Conservation (phyloP, 371 early-diverging fungal species). For the Mucor indicus region DNA sequence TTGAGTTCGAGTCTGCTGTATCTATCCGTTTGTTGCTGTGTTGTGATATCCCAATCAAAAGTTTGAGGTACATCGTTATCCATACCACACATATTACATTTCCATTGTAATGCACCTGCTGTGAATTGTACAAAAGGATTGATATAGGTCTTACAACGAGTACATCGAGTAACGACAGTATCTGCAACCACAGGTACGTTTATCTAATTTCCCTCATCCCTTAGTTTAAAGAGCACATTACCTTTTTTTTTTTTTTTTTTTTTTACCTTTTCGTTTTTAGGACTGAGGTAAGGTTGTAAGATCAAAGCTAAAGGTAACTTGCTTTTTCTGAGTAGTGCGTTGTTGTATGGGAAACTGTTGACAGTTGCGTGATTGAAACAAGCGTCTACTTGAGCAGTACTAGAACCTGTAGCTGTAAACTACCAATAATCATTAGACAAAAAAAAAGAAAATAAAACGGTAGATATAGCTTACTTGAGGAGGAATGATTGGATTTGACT, state of each 20-base stretch:
- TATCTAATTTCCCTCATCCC: slow-evolving; percentile 21
- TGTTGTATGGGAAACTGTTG: slow-evolving; percentile 68
- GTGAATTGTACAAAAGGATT: slow-evolving; percentile 84
- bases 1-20: slow-evolving; percentile 73
- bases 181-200: slow-evolving; percentile 71
- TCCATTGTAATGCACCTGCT: slow-evolving; percentile 78
- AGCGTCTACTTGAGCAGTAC: slow-evolving; percentile 42
- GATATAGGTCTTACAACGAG: slow-evolving; percentile 83
- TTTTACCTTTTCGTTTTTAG: slow-evolving; percentile 31
- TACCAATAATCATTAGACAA: slow-evolving; percentile 13
- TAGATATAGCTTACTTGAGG: slow-evolving; percentile 31
- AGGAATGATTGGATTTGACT: slow-evolving; percentile 36
- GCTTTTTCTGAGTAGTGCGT: slow-evolving; percentile 61
- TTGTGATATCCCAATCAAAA: slow-evolving; percentile 76
- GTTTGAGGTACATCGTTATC: slow-evolving; percentile 78
- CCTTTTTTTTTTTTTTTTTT: neutral
- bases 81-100: slow-evolving; percentile 80
- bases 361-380: slow-evolving; percentile 71
- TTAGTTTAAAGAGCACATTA: neutral
- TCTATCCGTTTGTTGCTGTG: slow-evolving; percentile 64
- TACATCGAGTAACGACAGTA: slow-evolving; percentile 73
- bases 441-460: neutral
- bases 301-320: slow-evolving; percentile 76
- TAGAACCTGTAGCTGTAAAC: slow-evolving; percentile 43
- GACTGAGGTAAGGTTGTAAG: slow-evolving; percentile 64